Percentiles rank a stretch among this genome's conserved stretches.
These are phyloP conservation scores for Phytophthora litchii DNA, from an alignment of 352 stramenopile genomes.

Conservation along the genomic window DNA sequence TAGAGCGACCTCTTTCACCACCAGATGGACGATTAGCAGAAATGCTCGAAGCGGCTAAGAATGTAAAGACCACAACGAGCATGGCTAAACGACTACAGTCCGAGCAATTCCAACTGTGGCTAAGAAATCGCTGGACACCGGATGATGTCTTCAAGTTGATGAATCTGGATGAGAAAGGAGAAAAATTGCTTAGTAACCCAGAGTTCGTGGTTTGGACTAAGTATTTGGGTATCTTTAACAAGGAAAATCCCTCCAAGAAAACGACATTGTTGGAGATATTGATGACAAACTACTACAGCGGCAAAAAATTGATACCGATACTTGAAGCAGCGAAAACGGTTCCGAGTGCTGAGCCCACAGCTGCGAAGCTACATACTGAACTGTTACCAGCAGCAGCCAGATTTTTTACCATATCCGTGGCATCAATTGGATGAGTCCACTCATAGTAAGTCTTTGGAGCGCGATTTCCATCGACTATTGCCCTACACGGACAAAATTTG, in stretches of 20 bases:
- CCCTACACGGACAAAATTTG: slow-evolving; percentile 32
- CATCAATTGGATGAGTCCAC: slow-evolving; percentile 31
- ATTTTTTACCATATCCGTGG: slow-evolving; percentile 18
- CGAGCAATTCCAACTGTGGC: background rate
- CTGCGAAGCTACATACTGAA: background rate
- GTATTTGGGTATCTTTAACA: background rate
- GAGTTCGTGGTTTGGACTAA: background rate
- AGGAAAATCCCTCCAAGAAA: background rate
- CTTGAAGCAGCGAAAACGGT: background rate
- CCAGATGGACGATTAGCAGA: too few relatives aligned
- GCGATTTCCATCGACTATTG: slow-evolving; percentile 29
- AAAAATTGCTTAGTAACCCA: background rate
- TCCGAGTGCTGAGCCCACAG: background rate
- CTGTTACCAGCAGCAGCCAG: slow-evolving; percentile 27
- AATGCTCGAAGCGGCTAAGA: background rate
- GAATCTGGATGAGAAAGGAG: background rate
- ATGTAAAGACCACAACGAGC: background rate
- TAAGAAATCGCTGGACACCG: background rate
- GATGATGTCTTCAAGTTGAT: background rate
- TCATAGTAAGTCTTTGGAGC: slow-evolving; percentile 34
- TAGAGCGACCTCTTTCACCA: too few relatives aligned
- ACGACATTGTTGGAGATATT: too few relatives aligned
- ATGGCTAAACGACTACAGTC: background rate
- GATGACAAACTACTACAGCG: background rate
- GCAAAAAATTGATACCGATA: background rate